Evolutionary conservation across 139 green algal species (phyloP), one percentile per base, ranked within the genome.

Genomic region (Asterochloris erici): DNA sequence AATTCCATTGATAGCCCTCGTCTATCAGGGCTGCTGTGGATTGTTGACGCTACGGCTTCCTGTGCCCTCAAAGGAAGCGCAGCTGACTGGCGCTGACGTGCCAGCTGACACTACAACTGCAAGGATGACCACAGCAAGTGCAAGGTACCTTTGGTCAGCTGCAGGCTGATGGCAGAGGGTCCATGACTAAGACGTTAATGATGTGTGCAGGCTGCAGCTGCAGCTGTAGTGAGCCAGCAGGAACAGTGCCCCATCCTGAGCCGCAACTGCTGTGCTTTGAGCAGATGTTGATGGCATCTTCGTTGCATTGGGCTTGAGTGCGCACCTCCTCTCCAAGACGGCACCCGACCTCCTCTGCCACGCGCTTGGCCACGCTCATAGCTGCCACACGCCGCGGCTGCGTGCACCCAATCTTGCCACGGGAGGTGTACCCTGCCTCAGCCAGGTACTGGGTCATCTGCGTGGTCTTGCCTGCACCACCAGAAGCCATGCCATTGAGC

Each of bases 381-480:
- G 97, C 97, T 14, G 95, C 96, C 82, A 99, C 95, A 73, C 97
- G 89, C 14, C 97, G 86, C 2, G 97, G 97, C 93, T 99, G 97
- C 38, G 97, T 96, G 90, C 94, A 98, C 13, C 94, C 94, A 62
- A 98, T 97, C 79, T 90, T 93, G 69, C 95, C 94, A 10, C 26
- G 84, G 24, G 77, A 83, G 54, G 93, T 96, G 86, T 93, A 96
- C 28, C 93, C 93, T 16, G 94, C 90, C 90, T 98, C 96, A 1
- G 91, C 94, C 63, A 99, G 90, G 88, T 98, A 99, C 91, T 99
- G 96, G 38, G 96, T 98, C 91, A 99, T 98, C 90, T 99, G 97
- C 11, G 97, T 99, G 29, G 96, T 99, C 89, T 99, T 99, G 63
- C 97, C 97, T 54, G 38, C 38, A 54, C 94, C 29, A 93, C 94